Conservation (phyloP, 1,284 basidiomycete species). For the Puccinia coronata region DNA sequence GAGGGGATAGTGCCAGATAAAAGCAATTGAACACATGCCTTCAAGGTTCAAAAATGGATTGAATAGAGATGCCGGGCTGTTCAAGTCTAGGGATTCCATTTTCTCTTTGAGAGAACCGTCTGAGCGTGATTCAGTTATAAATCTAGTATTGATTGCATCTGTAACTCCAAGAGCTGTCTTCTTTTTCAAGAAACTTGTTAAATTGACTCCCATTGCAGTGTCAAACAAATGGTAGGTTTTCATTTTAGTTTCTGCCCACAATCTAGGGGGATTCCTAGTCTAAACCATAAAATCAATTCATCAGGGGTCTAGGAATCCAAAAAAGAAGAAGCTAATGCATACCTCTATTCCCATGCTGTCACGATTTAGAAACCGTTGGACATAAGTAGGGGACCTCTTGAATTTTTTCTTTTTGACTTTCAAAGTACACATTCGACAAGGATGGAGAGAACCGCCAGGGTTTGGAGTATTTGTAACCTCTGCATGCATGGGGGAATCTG, state of each 20-base stretch:
- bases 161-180: background rate
- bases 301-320: background rate
- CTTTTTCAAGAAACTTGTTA: background rate
- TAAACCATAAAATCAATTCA: background rate
- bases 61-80: slow-evolving; percentile 54
- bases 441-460: background rate
- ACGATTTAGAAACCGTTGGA: background rate
- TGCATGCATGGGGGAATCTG: background rate
- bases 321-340: background rate
- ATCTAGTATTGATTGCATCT: background rate
- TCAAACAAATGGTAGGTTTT: background rate
- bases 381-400: background rate
- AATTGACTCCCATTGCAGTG: background rate
- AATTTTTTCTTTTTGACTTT: too few relatives aligned
- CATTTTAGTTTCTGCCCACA: background rate
- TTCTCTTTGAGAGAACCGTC: slow-evolving; percentile 48
- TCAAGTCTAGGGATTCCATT: slow-evolving; percentile 55
- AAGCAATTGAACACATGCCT: slow-evolving; percentile 51
- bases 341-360: background rate
- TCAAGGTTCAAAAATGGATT: slow-evolving; percentile 55
- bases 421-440: background rate
- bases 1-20: too few relatives aligned
- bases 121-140: slow-evolving; percentile 49
- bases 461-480: background rate
- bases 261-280: background rate